Percentiles rank a stretch among this genome's conserved stretches.
Conservation (phyloP, 2,329 filamentous ascomycete genomes). For the Lachnellula subtilissima region DNA sequence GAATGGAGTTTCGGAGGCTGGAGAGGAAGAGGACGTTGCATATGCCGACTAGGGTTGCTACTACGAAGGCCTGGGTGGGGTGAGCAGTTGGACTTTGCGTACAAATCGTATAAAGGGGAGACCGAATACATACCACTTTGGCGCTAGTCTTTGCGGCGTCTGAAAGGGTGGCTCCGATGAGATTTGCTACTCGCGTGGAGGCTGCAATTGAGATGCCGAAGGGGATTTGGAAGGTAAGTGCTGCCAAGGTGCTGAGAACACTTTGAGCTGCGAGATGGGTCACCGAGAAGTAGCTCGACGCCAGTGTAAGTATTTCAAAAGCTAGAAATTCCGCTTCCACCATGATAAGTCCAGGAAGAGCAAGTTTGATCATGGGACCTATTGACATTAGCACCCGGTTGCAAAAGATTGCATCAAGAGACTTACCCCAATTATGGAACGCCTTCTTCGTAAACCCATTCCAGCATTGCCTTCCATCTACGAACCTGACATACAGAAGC, state of each 20-base stretch:
- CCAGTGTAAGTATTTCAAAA: constrained; percentile 87
- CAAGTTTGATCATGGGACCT: constrained; percentile 76
- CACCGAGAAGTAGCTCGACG: constrained; percentile 72
- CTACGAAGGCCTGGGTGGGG: constrained; percentile 48
- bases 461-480: constrained; percentile 74
- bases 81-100: constrained; percentile 3
- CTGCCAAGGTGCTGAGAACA: constrained; percentile 71
- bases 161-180: constrained; percentile 82
- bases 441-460: constrained; percentile 69
- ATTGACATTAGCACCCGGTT: constrained; percentile 20
- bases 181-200: constrained; percentile 82
- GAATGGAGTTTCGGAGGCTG: constrained; percentile 66
- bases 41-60: constrained; percentile 66
- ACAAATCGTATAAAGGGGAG: background rate
- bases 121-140: constrained; percentile 48
- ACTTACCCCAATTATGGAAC: constrained; percentile 62
- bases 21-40: constrained; percentile 72
- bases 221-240: constrained; percentile 83
- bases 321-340: constrained; percentile 89
- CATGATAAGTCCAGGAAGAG: constrained; percentile 87
- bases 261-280: constrained; percentile 83
- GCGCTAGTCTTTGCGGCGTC: constrained; percentile 75
- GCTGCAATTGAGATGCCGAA: constrained; percentile 88
- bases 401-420: background rate
- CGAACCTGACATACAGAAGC: constrained; percentile 66